These are phyloP conservation scores for Gossypium laxum DNA, from an alignment of 441 rosid species.

Conservation along the genomic window DNA sequence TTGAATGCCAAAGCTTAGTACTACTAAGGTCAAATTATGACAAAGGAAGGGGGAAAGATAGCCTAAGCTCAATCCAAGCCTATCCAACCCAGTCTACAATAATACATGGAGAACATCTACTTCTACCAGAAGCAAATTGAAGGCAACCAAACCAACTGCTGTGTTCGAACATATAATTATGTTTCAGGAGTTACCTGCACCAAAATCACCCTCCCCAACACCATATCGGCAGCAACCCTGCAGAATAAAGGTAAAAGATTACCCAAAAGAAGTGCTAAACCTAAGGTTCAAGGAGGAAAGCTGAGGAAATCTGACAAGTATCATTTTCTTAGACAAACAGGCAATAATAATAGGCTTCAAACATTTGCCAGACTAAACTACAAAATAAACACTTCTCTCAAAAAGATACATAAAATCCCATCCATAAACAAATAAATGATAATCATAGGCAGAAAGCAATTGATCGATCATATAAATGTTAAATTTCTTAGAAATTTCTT, in stretches of 20 bases:
- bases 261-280: background rate
- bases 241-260: slow-evolving; percentile 20
- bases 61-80: background rate
- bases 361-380: background rate
- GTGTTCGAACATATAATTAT: background rate
- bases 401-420: background rate
- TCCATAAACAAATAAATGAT: background rate
- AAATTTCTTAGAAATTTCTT: background rate
- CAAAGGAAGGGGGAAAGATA: background rate
- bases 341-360: background rate
- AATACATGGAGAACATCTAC: background rate
- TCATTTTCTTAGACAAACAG: background rate
- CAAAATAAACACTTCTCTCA: background rate
- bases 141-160: background rate
- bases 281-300: background rate
- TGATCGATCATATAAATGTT: background rate
- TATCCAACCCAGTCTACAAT: too few species aligned
- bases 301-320: background rate
- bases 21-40: background rate
- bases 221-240: slow-evolving; percentile 85
- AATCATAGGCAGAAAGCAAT: background rate
- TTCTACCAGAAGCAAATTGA: slow-evolving; percentile 7
- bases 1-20: background rate
- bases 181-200: slow-evolving; percentile 42
- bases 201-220: slow-evolving; percentile 46